phyloP scores from a whole-genome alignment of 345 rosid species.

The Populus pruinosa region DNA sequence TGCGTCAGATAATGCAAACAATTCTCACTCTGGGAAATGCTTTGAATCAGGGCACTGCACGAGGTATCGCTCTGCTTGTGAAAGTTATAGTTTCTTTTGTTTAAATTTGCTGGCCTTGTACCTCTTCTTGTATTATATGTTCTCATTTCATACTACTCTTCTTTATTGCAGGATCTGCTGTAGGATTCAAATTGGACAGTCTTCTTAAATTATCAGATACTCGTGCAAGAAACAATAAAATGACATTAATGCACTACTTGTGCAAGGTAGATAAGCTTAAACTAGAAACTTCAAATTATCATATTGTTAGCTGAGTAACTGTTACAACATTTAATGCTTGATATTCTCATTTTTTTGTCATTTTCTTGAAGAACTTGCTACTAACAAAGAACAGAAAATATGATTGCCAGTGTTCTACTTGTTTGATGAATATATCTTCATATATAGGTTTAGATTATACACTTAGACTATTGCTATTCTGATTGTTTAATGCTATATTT shows the following conservation, averaged over 20 bases:
- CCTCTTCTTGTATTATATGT: neutral
- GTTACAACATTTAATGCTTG: neutral
- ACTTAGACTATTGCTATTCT: neutral
- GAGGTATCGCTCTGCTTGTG: constrained; percentile 47
- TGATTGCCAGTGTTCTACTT: neutral
- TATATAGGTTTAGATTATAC: neutral
- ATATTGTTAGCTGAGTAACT: too few relatives aligned
- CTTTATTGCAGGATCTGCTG: constrained; percentile 72
- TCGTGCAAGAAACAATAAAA: constrained; percentile 91
- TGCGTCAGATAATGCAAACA: constrained; percentile 99
- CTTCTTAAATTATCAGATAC: constrained; percentile 95
- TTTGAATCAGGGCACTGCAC: constrained; percentile 93
- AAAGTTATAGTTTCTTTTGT: neutral
- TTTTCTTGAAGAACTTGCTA: neutral
- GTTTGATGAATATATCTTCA: neutral
- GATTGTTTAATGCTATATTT: neutral
- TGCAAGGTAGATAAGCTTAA: constrained; percentile 69
- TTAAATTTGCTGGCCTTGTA: neutral
- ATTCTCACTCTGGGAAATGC: constrained; percentile 95
- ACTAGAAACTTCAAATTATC: constrained; percentile 9
- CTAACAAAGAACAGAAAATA: neutral
- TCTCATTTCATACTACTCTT: neutral
- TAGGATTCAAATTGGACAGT: constrained; percentile 96
- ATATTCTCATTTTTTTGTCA: neutral
- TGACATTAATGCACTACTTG: constrained; percentile 93